Percentiles rank a stretch among this genome's conserved stretches.
These are phyloP conservation scores for Phytopythium ostracodes DNA, from an alignment of 352 stramenopile genomes.

Conservation along the genomic window DNA sequence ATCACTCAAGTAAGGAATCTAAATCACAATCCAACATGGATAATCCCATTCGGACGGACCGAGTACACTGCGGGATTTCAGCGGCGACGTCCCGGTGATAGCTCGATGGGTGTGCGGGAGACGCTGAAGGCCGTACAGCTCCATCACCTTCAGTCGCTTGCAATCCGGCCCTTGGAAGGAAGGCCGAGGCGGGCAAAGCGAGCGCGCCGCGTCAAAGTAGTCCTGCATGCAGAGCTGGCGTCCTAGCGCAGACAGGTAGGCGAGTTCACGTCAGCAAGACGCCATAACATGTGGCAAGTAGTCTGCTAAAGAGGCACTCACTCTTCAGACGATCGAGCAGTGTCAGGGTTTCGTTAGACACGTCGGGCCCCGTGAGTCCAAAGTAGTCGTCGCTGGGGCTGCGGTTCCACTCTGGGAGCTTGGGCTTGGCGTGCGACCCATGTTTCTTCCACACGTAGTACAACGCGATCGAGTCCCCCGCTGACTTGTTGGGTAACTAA, in stretches of 20 bases:
- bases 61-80: constrained; percentile 41
- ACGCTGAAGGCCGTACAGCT: constrained; percentile 50
- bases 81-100: constrained; percentile 36
- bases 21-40: not conserved
- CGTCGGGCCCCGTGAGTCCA: constrained; percentile 44
- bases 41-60: constrained; percentile 20
- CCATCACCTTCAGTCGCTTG: constrained; percentile 45
- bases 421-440: constrained; percentile 35
- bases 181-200: constrained; percentile 39
- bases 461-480: constrained; percentile 66
- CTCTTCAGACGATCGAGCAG: constrained; percentile 57
- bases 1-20: not conserved
- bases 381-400: constrained; percentile 44
- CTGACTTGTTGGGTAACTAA: constrained; percentile 59
- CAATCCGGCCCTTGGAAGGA: constrained; percentile 31
- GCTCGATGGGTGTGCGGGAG: constrained; percentile 43
- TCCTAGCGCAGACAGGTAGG: constrained; percentile 24
- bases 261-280: not conserved
- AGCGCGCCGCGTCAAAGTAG: constrained; percentile 55
- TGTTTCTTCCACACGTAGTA: constrained; percentile 90
- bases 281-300: not conserved
- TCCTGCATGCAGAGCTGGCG: constrained; percentile 63
- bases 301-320: not conserved
- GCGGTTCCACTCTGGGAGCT: constrained; percentile 17
- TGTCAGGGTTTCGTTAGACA: constrained; percentile 56